Evolutionary conservation across 345 rosid species (phyloP), one percentile per base, ranked within the genome.

Genomic region (Acer saccharum): DNA sequence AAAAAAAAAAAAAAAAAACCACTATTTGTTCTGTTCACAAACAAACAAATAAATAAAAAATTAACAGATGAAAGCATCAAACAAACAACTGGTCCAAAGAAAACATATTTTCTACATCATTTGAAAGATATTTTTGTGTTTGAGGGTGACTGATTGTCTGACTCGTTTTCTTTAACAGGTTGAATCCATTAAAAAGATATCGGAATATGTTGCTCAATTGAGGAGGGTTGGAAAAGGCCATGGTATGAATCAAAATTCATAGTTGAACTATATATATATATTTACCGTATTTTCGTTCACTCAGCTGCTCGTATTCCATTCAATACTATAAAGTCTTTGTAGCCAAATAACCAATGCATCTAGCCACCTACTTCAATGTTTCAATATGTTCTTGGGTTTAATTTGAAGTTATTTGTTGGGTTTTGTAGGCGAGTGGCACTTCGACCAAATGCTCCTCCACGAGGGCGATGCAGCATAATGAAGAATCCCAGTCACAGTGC

Each of bases 171-270:
- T 65, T 43, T 65, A 9, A 69, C 32, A 92, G 97, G 94, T 89
- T 72, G 97, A 92, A 73, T 76, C 90, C 72, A 90, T 89, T 55
- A 88, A 90, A 86, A 88, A 84, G 71, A 84, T 90, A 41, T 73
- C 93, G 25, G 92, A 90, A 73, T 90, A 81, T 74, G 95, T 90
- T 60, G 46, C 92, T 68, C 93, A 89, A 75, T 83, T 92, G 76
- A 82, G 93, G 79, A 82, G 83, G 85, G 88, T 92, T 54, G 95
- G 93, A 61, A 92, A 90, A 84, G 96, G 96, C 83, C 96, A 92
- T 20, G 96, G 96, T 91, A 91, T 11, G 85, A 73, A 55, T 12
- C 70, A 35, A 9, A 20, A 12, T 44, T 46, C 18, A 4, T 18
- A 11, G 25, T 72, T 58, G 13, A 50, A 39, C 60, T 35, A 32